Conservation (phyloP, 495 filamentous ascomycete species). For the Penicillium dipodomyicola region DNA sequence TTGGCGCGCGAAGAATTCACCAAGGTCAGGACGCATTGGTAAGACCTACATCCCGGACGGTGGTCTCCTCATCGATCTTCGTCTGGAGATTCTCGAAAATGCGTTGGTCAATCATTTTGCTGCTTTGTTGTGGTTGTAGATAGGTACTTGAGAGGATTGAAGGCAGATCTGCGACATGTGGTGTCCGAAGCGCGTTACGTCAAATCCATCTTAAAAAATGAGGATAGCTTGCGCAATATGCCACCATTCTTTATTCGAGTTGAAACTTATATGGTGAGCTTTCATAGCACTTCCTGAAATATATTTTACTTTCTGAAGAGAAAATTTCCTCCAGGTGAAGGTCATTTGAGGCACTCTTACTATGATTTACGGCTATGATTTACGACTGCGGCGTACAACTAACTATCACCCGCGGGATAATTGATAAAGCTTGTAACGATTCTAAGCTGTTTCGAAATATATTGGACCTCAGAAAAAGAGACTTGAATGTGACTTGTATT, state of each 20-base stretch:
- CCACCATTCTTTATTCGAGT: not conserved
- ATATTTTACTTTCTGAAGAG: not conserved
- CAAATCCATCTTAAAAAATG: conserved; percentile 11
- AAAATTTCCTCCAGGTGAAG: not conserved
- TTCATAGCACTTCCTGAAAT: not conserved
- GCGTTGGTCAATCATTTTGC: conserved; percentile 64
- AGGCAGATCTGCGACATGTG: conserved; percentile 13
- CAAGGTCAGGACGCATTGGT: conserved; percentile 9
- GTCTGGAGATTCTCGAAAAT: conserved; percentile 87
- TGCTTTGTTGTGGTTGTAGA: conserved; percentile 9
- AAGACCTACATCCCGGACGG: conserved; percentile 67
- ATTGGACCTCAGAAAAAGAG: not conserved
- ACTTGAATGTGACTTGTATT: not conserved
- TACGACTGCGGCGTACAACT: not conserved
- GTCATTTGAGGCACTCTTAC: not conserved
- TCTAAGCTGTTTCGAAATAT: not conserved
- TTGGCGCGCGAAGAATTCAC: conserved; percentile 28
- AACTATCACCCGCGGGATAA: not conserved
- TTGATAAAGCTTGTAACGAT: not conserved
- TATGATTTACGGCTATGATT: too few species aligned
- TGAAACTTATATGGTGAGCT: not conserved
- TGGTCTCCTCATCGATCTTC: conserved; percentile 84
- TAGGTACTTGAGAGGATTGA: conserved; percentile 2
- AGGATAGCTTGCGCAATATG: not conserved
- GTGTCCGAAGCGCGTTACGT: conserved; percentile 26